Base-by-base conservation (phyloP, 768 basidiomycete species). In the Boletus rufocinnamomeus region DNA sequence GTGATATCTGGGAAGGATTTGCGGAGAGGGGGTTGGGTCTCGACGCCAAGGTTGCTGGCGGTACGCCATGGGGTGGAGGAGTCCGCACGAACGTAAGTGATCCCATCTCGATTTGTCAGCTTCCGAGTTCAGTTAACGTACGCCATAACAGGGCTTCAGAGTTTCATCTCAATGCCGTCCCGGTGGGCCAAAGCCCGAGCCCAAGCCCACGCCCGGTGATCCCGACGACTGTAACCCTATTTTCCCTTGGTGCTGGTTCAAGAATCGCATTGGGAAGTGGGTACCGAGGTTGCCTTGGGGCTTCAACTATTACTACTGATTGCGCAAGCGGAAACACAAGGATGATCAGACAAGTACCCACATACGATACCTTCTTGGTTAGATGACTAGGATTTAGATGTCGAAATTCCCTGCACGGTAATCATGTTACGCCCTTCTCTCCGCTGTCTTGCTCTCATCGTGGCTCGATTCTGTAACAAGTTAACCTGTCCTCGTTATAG, bases 31-130 rank as follows among this genome's bases (percentile, higher is more conserved):
- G 96, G 1, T 74, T 98, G 48, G 95, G 95, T 4, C 69, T 77
- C 13, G 87, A 94, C 65, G 91, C 96, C 4, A 75, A 63, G 17
- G 83, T 98, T 41, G 76, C 82, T 32, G 89, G 91, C 52, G 77
- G 82, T 58, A 92, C 91, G 9, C 94, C 93, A 17, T 97, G 95
- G 95, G 95, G 95, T 67, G 93, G 93, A 82, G 95, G 94, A 58
- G 76, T 91, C 52, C 82, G 95, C 60, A 80, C 79, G 19, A 83
- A 93, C 64, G 90, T 81, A 67, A 61, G 76, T 65, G 2, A 1
- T 16, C 1, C n/a, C 13, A 3, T 14, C 4, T 32, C 30, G 4
- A n/a, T n/a, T 32, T 32, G 11, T 32, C 32, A 32, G 32, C 32
- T 13, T 32, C 32, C n/a, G n/a, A n/a, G n/a, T n/a, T n/a, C 32